Base-by-base conservation (phyloP, 495 filamentous ascomycete species). In the Letharia columbiana region DNA sequence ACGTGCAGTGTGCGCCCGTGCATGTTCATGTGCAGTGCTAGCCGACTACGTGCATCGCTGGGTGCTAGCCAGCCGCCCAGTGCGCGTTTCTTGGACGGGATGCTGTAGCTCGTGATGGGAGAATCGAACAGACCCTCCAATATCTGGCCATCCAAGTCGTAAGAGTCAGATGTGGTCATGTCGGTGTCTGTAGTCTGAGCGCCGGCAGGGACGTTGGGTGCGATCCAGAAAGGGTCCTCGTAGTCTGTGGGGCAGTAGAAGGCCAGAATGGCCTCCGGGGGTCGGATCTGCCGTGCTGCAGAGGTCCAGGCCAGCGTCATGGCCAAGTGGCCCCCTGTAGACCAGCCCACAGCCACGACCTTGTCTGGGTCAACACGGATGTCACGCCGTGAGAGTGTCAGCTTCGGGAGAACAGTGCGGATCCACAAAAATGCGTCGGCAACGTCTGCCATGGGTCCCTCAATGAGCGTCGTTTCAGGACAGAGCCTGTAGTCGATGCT, bases 401-500 rank as follows among this genome's bases (percentile, higher is more conserved):
- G 23, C 23, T 28, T 28, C 23, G 83, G 81, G 20, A 85, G 73
- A 0, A n/a, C 60, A 0, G 66, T 63, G 4, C 80, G 69, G 0
- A 70, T 76, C 83, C 82, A 87, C 2, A 18, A 2, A 0, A 79
- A 68, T 3, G 66, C 66, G 12, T 64, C 57, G 41, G 41, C 54
- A 10, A 62, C 60, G 47, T 67, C 65, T n/a, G 2, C 13, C 65
- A 67, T 67, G 8, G 68, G 74, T 0, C 84, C 84, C 2, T 83
- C 77, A n/a, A 70, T 4, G 0, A 85, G 64, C 17, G 18, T 77
- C 3, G 75, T 66, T 61, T 87, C 83, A 0, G 84, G 84, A 66
- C 83, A 85, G 2, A 87, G 77, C 18, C 83, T 67, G 69, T 85
- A 81, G 67, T 86, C 83, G 4, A 84, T 58, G 65, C 80, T 82